phyloP scores from a whole-genome alignment of 2,329 filamentous ascomycete species.

The Xylaria sp. region DNA sequence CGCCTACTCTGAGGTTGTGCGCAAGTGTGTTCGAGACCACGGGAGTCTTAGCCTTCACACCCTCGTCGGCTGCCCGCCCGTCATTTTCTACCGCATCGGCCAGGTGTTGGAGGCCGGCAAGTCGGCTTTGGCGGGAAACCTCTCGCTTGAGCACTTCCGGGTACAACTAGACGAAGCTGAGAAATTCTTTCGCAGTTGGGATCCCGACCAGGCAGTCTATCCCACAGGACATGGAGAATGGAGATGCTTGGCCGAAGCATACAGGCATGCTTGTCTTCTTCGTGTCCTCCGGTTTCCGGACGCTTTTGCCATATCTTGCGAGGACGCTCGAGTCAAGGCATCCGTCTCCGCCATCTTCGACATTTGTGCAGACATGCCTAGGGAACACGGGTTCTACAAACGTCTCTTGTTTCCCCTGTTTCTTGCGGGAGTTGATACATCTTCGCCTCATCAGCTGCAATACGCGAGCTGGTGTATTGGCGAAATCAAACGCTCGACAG shows the following conservation, averaged over 20 bases:
- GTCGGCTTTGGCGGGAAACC: constrained; percentile 1
- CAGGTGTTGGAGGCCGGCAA: constrained; percentile 6
- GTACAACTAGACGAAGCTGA: constrained; percentile 8
- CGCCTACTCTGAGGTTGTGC: constrained; percentile 8
- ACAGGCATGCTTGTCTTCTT: constrained; percentile 11
- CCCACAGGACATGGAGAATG: constrained; percentile 3
- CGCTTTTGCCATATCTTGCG: not conserved
- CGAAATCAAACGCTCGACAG: constrained; percentile 7
- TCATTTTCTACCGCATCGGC: constrained; percentile 7
- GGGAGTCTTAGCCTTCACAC: constrained; percentile 8
- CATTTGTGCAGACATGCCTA: constrained; percentile 8
- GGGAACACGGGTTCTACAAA: constrained; percentile 1
- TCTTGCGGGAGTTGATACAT: constrained; percentile 6
- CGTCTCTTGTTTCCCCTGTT: constrained; percentile 11
- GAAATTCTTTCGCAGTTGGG: constrained; percentile 20
- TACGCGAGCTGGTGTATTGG: constrained; percentile 13
- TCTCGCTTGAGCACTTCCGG: constrained; percentile 1
- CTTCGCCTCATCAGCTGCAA: constrained; percentile 8
- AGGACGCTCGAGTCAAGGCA: not conserved
- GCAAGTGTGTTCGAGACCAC: constrained; percentile 9
- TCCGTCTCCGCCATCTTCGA: constrained; percentile 9
- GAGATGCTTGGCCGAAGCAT: constrained; percentile 4
- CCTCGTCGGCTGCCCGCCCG: constrained; percentile 6
- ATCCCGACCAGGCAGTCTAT: constrained; percentile 9
- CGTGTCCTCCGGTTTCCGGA: not conserved